A percentile compares a stretch with the other conserved stretches of the same genome.
These are phyloP conservation scores for Cladophialophora carrionii DNA, from an alignment of 2,329 filamentous ascomycete genomes.

Conservation along the genomic window DNA sequence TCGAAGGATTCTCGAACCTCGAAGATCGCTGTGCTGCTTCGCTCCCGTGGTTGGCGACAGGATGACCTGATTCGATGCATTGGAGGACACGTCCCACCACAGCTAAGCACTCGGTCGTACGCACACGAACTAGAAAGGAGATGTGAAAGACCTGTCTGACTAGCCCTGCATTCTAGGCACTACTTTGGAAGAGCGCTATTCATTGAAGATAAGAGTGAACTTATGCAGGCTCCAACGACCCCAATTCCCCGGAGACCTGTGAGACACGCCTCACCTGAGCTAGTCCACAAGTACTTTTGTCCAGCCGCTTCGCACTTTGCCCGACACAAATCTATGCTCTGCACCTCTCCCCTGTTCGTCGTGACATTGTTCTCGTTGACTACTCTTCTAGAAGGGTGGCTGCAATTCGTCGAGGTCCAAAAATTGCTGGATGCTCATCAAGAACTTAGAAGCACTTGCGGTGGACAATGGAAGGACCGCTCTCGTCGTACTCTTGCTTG, in stretches of 20 bases:
- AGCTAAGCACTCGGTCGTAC: not conserved
- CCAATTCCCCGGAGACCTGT: slow-evolving; percentile 23
- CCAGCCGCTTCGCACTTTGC: slow-evolving; percentile 21
- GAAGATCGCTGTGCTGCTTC: not conserved
- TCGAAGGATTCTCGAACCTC: not conserved
- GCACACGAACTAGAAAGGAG: not conserved
- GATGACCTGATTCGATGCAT: not conserved
- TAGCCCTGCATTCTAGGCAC: slow-evolving; percentile 35
- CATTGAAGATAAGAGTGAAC: slow-evolving; percentile 32
- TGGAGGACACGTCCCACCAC: not conserved
- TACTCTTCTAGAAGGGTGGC: slow-evolving; percentile 33
- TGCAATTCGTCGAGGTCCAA: slow-evolving; percentile 27
- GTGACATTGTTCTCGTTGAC: slow-evolving; percentile 35
- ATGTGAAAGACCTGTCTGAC: slow-evolving; percentile 20
- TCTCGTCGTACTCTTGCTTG: slow-evolving; percentile 99
- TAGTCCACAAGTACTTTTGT: slow-evolving; percentile 28
- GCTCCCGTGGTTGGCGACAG: not conserved
- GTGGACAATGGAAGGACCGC: slow-evolving; percentile 98
- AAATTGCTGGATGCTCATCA: slow-evolving; percentile 27
- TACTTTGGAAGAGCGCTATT: slow-evolving; percentile 33
- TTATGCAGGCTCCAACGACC: slow-evolving; percentile 31
- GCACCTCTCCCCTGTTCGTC: slow-evolving; percentile 30
- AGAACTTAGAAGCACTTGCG: slow-evolving; percentile 97
- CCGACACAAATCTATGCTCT: slow-evolving; percentile 34
- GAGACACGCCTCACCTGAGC: slow-evolving; percentile 26